A percentile compares a stretch with the other conserved stretches of the same genome.
Evolutionary conservation across 805 yeast genomes (phyloP).

Genomic region (Saturnispora quitensis): DNA sequence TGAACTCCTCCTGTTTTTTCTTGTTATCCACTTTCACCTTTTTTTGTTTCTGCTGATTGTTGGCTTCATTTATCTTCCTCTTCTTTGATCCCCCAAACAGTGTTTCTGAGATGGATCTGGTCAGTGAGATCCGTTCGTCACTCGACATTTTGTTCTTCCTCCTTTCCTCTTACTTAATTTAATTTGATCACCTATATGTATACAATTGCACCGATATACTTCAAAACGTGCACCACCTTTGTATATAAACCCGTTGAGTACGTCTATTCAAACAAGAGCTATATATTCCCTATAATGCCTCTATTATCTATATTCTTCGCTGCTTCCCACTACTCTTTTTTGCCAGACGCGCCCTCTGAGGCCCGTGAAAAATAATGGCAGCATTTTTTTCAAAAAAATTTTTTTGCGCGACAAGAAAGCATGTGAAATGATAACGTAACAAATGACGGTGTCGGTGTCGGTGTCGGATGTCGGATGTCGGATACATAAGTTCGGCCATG

Average conservation of each 20-base stretch:
- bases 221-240: background rate
- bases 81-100: constrained; percentile 10
- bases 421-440: background rate
- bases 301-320: background rate
- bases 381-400: background rate
- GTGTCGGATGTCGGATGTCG: background rate
- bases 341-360: background rate
- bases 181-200: background rate
- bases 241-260: background rate
- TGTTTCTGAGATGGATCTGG: constrained; percentile 11
- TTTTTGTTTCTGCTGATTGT: constrained; percentile 3
- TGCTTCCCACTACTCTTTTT: background rate
- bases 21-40: constrained; percentile 16
- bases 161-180: background rate
- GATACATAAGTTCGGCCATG: background rate
- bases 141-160: background rate
- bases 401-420: background rate
- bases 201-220: background rate
- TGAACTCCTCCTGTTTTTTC: constrained; percentile 19
- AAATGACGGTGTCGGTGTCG: background rate
- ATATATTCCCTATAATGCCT: background rate
- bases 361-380: background rate
- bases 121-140: constrained; percentile 6
- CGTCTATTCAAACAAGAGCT: background rate
- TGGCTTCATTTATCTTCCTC: constrained; percentile 6